These are phyloP conservation scores for Henckelia pumila DNA, from an alignment of 257 asterid genomes.

Conservation along the genomic window DNA sequence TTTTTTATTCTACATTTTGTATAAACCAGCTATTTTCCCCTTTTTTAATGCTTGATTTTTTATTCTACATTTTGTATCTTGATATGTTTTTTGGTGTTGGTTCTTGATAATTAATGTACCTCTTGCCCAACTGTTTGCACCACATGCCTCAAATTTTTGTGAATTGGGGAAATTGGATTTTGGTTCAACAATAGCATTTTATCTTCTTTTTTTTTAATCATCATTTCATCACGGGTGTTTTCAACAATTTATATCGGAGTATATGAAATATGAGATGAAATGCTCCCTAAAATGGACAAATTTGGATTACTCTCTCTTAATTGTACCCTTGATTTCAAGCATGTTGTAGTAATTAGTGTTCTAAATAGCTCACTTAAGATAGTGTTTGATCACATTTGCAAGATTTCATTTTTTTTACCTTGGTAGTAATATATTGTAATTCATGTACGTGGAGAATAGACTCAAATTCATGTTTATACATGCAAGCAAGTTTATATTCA, in stretches of 20 bases:
- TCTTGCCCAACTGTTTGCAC: not conserved
- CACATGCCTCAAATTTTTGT: not conserved
- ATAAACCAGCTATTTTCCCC: slow-evolving; percentile 11
- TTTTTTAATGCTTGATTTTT: slow-evolving; percentile 16
- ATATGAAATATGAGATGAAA: not conserved
- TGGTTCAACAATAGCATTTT: not conserved
- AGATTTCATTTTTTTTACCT: too few species aligned
- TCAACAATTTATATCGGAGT: not conserved
- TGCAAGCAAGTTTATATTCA: not conserved
- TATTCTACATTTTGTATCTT: not conserved
- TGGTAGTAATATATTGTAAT: not conserved
- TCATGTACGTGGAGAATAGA: not conserved
- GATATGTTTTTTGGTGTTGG: not conserved
- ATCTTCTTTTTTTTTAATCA: not conserved
- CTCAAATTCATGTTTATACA: not conserved
- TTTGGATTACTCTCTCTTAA: not conserved
- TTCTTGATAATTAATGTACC: not conserved
- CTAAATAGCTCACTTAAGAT: too few species aligned
- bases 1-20: slow-evolving; percentile 5
- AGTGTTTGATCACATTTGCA: too few species aligned
- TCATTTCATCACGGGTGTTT: not conserved
- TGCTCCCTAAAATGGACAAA: not conserved
- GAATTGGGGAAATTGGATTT: not conserved
- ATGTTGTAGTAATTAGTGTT: too few species aligned
- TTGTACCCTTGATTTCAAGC: not conserved